Base-by-base conservation (phyloP, 1,284 basidiomycete genomes). In the Boletellus dicymbophilus region DNA sequence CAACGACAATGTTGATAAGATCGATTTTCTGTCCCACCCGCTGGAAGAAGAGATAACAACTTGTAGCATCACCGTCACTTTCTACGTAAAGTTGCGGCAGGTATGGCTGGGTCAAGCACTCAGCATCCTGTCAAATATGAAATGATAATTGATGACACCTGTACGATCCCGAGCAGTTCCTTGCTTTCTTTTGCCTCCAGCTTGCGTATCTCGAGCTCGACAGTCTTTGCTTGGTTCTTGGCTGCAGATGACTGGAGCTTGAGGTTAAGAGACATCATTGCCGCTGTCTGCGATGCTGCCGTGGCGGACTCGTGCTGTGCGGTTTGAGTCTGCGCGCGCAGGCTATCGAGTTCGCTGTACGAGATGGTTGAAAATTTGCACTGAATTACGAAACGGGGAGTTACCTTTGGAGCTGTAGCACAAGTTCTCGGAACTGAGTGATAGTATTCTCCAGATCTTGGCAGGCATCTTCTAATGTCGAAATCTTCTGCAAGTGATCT, bases 261-360 rank as follows among this genome's bases (percentile, higher is more conserved):
- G 67, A 96, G 78, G 65, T 97, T 97, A 51, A 96, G 76, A 46
- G 93, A 93, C 77, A 97, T 85, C 74, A 97, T 87, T 53, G 88
- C 82, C 48, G 93, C 79, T 40, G 88, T 81, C 74, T 95, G 83
- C 36, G 89, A 81, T 49, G 82, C 77, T 57, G 89, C 77, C 15
- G 81, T 82, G 5, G 86, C 88, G 8, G 90, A 90, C 65, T 95
- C 89, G 41, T 81, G 79, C 59, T 93, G 89, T 5, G 90, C 91
- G 0, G 83, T 86, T 61, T 92, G 89, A 15, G 93, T 93, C 65
- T 93, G 87, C 9, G 86, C 72, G 20, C 93, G 88, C 6, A 97
- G 77, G 9, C 72, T 69, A 46, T 95, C 91, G 38, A 96, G 82
- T 59, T 97, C 94, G 54, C 92, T 95, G 34, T 27, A 41, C n/a